A percentile compares a stretch with the other conserved stretches of the same genome.
Conservation (phyloP, 805 yeast species). For the Kazachstania psychrophila region DNA sequence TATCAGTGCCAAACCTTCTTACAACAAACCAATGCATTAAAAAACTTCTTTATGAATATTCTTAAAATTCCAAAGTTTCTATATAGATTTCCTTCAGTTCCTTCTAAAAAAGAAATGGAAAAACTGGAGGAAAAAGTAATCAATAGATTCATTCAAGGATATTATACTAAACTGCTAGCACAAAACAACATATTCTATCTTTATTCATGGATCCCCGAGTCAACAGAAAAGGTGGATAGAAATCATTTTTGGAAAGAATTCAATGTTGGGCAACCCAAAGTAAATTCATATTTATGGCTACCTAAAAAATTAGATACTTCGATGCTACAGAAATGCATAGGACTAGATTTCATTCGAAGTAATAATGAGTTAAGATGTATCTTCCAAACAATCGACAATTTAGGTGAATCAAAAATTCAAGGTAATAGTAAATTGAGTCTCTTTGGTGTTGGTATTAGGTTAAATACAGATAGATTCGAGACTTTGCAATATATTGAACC, state of each 20-base stretch:
- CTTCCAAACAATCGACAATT: background rate
- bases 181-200: slow-evolving; percentile 11
- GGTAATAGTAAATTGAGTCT: too few relatives aligned
- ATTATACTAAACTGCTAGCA: slow-evolving; percentile 8
- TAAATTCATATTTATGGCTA: too few relatives aligned
- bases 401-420: too few relatives aligned
- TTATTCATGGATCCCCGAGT: slow-evolving; percentile 9
- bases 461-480: background rate
- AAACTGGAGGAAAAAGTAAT: background rate
- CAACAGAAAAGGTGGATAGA: background rate
- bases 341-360: background rate
- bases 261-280: background rate
- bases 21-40: too few relatives aligned
- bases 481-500: slow-evolving; percentile 12
- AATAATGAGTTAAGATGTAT: background rate
- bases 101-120: background rate
- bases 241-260: background rate
- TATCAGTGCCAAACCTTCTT: too few relatives aligned
- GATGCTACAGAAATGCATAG: background rate
- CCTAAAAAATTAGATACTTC: too few relatives aligned
- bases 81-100: background rate
- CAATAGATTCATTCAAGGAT: background rate
- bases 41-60: too few relatives aligned
- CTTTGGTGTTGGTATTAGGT: slow-evolving; percentile 1
- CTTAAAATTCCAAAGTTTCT: slow-evolving; percentile 1